Evolutionary conservation across 2,329 filamentous ascomycete genomes (phyloP).

Genomic region (Ophiostoma fasciatum): DNA sequence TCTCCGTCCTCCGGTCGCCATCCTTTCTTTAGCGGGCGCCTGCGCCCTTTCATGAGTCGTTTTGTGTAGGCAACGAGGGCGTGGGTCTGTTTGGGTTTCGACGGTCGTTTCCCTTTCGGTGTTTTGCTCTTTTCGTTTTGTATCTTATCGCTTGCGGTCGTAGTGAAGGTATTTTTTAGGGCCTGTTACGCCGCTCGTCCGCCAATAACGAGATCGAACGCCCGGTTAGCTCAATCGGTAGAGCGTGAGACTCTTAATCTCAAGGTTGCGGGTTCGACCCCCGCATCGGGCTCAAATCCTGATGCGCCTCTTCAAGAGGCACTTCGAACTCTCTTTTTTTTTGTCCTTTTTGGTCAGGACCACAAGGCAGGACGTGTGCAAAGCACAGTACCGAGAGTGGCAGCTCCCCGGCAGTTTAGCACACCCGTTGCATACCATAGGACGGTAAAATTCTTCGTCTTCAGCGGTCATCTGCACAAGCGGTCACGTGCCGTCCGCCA

Average conservation of each 20-base stretch:
- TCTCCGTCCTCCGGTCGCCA: too few relatives aligned
- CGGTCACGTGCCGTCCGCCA: slow-evolving; percentile 3
- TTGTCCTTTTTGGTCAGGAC: too few relatives aligned
- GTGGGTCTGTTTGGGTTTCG: neutral
- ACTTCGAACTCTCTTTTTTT: neutral
- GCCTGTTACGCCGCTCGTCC: too few relatives aligned
- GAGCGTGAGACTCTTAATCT: slow-evolving; percentile 56
- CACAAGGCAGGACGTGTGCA: too few relatives aligned
- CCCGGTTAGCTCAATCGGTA: slow-evolving; percentile 56
- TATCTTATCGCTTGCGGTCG: too few relatives aligned
- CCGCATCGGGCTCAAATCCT: slow-evolving; percentile 32
- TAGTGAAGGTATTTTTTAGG: too few relatives aligned
- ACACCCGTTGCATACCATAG: too few relatives aligned
- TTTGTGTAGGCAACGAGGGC: too few relatives aligned
- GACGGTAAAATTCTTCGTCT: too few relatives aligned
- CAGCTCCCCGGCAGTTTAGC: too few relatives aligned
- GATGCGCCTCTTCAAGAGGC: slow-evolving; percentile 15
- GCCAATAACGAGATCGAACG: slow-evolving; percentile 17
- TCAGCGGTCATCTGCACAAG: too few relatives aligned
- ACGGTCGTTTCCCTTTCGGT: neutral
- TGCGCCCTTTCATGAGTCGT: neutral
- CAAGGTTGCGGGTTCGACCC: slow-evolving; percentile 25
- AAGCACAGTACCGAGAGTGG: too few relatives aligned
- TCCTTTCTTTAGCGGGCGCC: neutral
- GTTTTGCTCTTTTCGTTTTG: neutral